Evolutionary conservation across 768 basidiomycete genomes (phyloP).

Genomic region (Nidularia sp.): DNA sequence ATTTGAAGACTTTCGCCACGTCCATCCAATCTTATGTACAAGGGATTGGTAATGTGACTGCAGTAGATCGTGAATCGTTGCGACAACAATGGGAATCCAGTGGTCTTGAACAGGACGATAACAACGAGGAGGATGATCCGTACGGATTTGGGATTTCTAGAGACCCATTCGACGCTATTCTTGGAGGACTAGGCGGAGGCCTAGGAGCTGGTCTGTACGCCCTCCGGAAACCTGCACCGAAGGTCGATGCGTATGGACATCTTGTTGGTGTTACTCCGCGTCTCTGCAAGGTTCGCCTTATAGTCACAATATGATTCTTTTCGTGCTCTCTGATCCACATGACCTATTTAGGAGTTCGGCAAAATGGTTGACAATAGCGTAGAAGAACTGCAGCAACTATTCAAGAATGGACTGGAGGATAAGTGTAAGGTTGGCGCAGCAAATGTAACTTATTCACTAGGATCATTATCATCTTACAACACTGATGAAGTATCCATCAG

Average conservation of each 20-base stretch:
- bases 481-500: slow-evolving; percentile 13
- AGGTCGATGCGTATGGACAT: slow-evolving; percentile 37
- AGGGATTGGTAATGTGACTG: slow-evolving; percentile 49
- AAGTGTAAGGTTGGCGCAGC: slow-evolving; percentile 50
- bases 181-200: slow-evolving; percentile 22
- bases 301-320: background rate
- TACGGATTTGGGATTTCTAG: slow-evolving; percentile 4
- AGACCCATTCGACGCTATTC: slow-evolving; percentile 28
- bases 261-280: slow-evolving; percentile 42
- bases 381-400: slow-evolving; percentile 38
- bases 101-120: slow-evolving; percentile 11
- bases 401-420: slow-evolving; percentile 55
- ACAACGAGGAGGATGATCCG: slow-evolving; percentile 11
- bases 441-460: slow-evolving; percentile 28
- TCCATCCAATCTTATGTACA: slow-evolving; percentile 44
- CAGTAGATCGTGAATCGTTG: slow-evolving; percentile 42
- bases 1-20: slow-evolving; percentile 44
- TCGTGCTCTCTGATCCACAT: background rate
- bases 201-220: slow-evolving; percentile 22
- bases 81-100: slow-evolving; percentile 50
- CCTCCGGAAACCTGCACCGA: slow-evolving; percentile 28
- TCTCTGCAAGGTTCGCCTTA: slow-evolving; percentile 29
- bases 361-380: slow-evolving; percentile 41
- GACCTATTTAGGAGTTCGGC: slow-evolving; percentile 38
- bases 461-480: background rate